Conservation (phyloP, 805 yeast genomes). For the Lachancea thermotolerans region DNA sequence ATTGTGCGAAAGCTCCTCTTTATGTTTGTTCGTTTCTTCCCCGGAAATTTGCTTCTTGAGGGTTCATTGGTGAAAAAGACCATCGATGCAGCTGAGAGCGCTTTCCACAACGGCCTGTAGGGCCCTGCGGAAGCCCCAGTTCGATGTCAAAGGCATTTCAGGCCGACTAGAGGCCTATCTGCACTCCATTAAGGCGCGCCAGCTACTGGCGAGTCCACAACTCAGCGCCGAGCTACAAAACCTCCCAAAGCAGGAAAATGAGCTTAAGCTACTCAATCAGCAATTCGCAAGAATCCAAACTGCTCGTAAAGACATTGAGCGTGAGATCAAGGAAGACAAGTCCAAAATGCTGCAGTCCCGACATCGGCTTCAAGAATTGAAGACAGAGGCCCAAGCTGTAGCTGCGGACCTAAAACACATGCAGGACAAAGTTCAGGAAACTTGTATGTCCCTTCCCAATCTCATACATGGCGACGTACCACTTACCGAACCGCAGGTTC, state of each 20-base stretch:
- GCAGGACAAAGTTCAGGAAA: conserved; percentile 34
- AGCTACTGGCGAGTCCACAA: conserved; percentile 19
- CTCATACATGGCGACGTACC: conserved; percentile 44
- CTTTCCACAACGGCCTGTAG: conserved; percentile 8
- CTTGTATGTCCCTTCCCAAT: conserved; percentile 58
- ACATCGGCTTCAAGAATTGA: conserved; percentile 19
- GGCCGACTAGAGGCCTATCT: conserved; percentile 14
- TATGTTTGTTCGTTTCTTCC: too few relatives aligned
- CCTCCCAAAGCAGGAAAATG: conserved; percentile 25
- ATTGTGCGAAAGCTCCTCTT: too few relatives aligned
- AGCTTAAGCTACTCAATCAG: conserved; percentile 15
- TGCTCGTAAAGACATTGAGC: conserved; percentile 27
- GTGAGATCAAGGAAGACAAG: conserved; percentile 20
- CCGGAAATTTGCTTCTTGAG: too few relatives aligned
- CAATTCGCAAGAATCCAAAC: conserved; percentile 26
- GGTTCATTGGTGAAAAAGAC: too few relatives aligned
- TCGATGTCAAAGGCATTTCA: conserved; percentile 23
- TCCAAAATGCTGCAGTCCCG: conserved; percentile 10
- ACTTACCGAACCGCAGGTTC: conserved; percentile 36
- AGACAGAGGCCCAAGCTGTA: conserved; percentile 21
- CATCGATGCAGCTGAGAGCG: conserved; percentile 7
- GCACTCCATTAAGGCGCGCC: conserved; percentile 25
- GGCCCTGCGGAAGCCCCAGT: conserved; percentile 22
- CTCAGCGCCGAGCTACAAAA: conserved; percentile 22
- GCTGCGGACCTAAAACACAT: conserved; percentile 18